Base-by-base conservation (phyloP, 2,329 filamentous ascomycete genomes). In the Knoxdaviesia proteae region DNA sequence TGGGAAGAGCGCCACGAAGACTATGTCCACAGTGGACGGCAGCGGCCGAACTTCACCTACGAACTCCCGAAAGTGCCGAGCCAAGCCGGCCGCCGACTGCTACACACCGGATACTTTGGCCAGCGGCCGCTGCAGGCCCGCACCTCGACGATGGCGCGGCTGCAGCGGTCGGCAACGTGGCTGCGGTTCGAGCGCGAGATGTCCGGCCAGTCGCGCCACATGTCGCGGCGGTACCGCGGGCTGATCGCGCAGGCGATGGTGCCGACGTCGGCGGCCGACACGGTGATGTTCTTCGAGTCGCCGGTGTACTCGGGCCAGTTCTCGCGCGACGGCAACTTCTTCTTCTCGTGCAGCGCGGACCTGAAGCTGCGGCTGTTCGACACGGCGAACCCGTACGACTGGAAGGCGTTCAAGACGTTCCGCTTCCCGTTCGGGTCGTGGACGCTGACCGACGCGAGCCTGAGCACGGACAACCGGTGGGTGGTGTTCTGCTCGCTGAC, bases 281-380 rank as follows among this genome's bases (percentile, higher is more conserved):
- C 82, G 53, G 82, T 94, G 47, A 79, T 96, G 47, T 82, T 93
- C 52, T 92, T 87, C 55, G 74, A 87, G 44, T 71, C 79, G 5
- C 77, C 84, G 36, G 87, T 90, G 42, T 96, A 96, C 54, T 94
- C 84, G 3, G 90, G 90, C 1, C 88, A 96, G 55, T 98, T 96
- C 56, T 94, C 84, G 0, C 83, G 92, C 49, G 90, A 98, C 52
- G 90, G 90, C 31, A 93, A 94, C 58, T 96, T 96, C 63, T 96
- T 94, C 63, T 96, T 88, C 56, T 78, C 80, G 5, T 90, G 82
- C 53, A 81, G 80, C 7, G 84, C 94, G 58, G 87, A 96, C 58
- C 94, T 94, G 62, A 80, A 77, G 50, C 86, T 98, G 7, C 80
- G 87, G 42, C 87, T 98, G 83, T 98, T 96, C 59, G 88, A 96